A percentile compares a stretch with the other conserved stretches of the same genome.
Evolutionary conservation across 345 rosid genomes (phyloP).

Genomic region (sweet orange (Citrus sinensis)): DVS_A1.0 CM039164.1:24214501-24215000

Average conservation of each 20-base stretch:
- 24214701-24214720: slow-evolving; percentile 1
- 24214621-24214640: background rate
- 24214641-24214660: too few relatives aligned
- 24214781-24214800: slow-evolving; percentile 22
- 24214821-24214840: slow-evolving; percentile 42
- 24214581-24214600: slow-evolving; percentile 10
- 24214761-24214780: slow-evolving; percentile 4
- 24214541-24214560: slow-evolving; percentile 2
- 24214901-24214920: background rate
- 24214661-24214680: slow-evolving; percentile 7
- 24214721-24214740: slow-evolving; percentile 13
- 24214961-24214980: background rate
- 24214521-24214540: background rate
- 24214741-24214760: slow-evolving; percentile 16
- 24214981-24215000: background rate
- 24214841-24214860: slow-evolving; percentile 19
- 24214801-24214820: slow-evolving; percentile 30
- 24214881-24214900: too few relatives aligned
- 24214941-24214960: background rate
- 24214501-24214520: background rate
- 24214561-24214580: slow-evolving; percentile 19
- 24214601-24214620: slow-evolving; percentile 7
- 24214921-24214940: background rate
- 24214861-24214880: background rate
- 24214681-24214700: slow-evolving; percentile 25